Evolutionary conservation across 2,329 filamentous ascomycete species (phyloP).

Genomic region (Sphaceloma murrayae): DNA sequence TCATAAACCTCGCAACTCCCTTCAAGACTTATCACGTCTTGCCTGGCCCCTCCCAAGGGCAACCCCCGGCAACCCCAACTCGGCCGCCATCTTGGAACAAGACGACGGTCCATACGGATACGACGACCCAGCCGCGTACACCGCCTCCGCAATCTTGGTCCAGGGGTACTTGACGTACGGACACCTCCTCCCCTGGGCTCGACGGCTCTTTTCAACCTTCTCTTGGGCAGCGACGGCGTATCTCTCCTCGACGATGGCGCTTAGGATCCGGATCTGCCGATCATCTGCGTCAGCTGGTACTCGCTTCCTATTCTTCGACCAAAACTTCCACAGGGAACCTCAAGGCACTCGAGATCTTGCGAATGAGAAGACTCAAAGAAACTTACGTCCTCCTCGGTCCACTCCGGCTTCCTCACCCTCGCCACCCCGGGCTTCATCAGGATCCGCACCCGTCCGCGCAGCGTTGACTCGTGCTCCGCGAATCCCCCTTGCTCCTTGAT

Average conservation of each 20-base stretch:
- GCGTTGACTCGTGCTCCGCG: conserved; percentile 58
- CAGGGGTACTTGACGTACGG: conserved; percentile 29
- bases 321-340: too few species aligned
- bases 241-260: conserved; percentile 1
- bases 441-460: conserved; percentile 57
- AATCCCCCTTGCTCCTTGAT: conserved; percentile 50
- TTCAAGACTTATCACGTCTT: neutral
- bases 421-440: conserved; percentile 55
- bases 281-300: neutral
- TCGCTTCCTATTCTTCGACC: neutral
- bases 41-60: neutral
- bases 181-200: neutral
- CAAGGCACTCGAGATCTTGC: neutral
- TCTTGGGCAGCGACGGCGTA: neutral
- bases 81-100: conserved; percentile 53
- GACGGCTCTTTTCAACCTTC: conserved; percentile 3
- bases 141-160: conserved; percentile 49
- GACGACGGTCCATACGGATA: conserved; percentile 54
- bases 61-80: conserved; percentile 27
- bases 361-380: neutral
- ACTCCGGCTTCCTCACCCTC: conserved; percentile 56
- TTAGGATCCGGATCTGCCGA: conserved; percentile 24
- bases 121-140: conserved; percentile 43
- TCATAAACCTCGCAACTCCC: neutral
- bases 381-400: conserved; percentile 56